Conservation (phyloP, 345 rosid species). For the Dovyalis caffra region DNA sequence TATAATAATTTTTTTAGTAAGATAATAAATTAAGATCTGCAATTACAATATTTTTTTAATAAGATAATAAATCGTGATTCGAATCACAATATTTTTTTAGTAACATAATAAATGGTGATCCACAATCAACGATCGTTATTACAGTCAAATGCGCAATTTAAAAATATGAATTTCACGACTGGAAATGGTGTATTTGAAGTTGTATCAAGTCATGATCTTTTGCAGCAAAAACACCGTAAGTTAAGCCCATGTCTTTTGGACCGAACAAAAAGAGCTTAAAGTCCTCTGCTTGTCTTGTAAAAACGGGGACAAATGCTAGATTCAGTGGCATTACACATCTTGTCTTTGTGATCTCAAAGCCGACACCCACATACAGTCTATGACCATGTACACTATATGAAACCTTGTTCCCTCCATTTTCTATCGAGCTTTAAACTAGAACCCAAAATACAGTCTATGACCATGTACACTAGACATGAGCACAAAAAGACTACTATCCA, state of each 20-base stretch:
- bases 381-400: background rate
- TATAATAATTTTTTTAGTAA: no score
- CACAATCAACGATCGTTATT: no score
- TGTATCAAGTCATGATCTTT: background rate
- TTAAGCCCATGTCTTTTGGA: background rate
- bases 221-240: background rate
- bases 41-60: no score
- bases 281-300: background rate
- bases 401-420: background rate
- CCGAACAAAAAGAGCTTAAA: background rate
- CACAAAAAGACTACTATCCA: conserved; percentile 27
- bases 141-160: no score
- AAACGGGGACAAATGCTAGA: background rate
- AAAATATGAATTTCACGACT: no score
- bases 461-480: conserved; percentile 26
- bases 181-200: no score
- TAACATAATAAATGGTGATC: no score
- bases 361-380: background rate
- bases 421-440: background rate
- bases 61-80: no score
- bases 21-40: no score
- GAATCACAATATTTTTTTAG: no score
- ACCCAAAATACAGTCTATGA: background rate
- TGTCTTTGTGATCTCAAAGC: background rate
- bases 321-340: background rate